These are phyloP conservation scores for Aspergillus funiculosus DNA, from an alignment of 495 filamentous ascomycete genomes.

Conservation along the genomic window DNA sequence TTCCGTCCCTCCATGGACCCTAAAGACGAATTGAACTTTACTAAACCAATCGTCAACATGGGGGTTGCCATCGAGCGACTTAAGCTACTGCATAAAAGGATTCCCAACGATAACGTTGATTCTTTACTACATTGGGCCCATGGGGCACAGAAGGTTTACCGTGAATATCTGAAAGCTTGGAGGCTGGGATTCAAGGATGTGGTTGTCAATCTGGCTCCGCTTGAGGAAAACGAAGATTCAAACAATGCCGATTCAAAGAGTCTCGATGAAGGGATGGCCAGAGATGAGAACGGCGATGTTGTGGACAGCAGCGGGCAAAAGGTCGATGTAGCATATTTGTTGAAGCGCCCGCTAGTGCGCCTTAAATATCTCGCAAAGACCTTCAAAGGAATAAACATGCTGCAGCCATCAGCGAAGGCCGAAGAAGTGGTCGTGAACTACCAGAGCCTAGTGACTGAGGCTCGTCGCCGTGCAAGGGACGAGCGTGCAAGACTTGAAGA, in stretches of 20 bases:
- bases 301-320: slow-evolving; percentile 74
- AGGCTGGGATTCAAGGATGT: slow-evolving; percentile 92
- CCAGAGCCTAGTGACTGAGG: slow-evolving; percentile 67
- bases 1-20: slow-evolving; percentile 52
- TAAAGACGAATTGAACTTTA: slow-evolving; percentile 58
- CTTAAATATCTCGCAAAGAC: slow-evolving; percentile 84
- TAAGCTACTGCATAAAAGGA: slow-evolving; percentile 69
- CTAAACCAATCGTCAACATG: slow-evolving; percentile 91
- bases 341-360: slow-evolving; percentile 83
- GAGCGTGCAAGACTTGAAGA: slow-evolving; percentile 86
- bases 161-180: slow-evolving; percentile 86
- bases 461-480: slow-evolving; percentile 72
- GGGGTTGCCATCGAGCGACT: slow-evolving; percentile 82
- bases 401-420: slow-evolving; percentile 53
- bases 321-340: slow-evolving; percentile 88
- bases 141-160: slow-evolving; percentile 68
- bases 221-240: slow-evolving; percentile 42
- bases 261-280: slow-evolving; percentile 63
- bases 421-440: slow-evolving; percentile 52
- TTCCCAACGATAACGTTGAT: slow-evolving; percentile 63
- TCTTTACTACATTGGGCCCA: slow-evolving; percentile 75
- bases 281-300: slow-evolving; percentile 73
- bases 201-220: slow-evolving; percentile 84
- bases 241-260: slow-evolving; percentile 49
- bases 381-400: slow-evolving; percentile 60